Percentiles rank a stretch among this genome's conserved stretches.
These are phyloP conservation scores for Ascochyta fabae DNA, from an alignment of 2,329 filamentous ascomycete species.

Conservation along the genomic window DNA sequence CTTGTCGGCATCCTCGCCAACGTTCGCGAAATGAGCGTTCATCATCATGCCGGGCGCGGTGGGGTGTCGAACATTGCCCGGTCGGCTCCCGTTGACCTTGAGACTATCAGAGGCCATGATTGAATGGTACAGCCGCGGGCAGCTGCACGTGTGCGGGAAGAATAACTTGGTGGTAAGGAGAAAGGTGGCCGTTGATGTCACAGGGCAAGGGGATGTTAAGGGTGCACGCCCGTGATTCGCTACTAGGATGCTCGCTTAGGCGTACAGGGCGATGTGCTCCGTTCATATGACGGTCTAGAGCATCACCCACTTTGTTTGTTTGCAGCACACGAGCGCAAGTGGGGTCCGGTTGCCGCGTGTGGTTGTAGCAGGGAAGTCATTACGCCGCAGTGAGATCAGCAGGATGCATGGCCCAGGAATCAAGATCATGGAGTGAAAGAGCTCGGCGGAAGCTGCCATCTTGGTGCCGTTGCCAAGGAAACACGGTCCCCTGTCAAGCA, in stretches of 20 bases:
- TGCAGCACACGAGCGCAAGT: slow-evolving; percentile 7
- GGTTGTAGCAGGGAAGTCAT: slow-evolving; percentile 9
- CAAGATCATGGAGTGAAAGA: background rate
- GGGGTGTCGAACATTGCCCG: slow-evolving; percentile 48
- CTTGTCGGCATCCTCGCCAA: slow-evolving; percentile 67
- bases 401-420: slow-evolving; percentile 1
- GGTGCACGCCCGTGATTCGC: slow-evolving; percentile 36
- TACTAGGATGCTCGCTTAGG: slow-evolving; percentile 41
- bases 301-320: slow-evolving; percentile 26
- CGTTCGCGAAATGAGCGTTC: slow-evolving; percentile 82
- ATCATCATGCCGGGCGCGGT: slow-evolving; percentile 59
- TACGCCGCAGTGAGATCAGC: slow-evolving; percentile 1
- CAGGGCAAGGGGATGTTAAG: slow-evolving; percentile 36
- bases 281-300: slow-evolving; percentile 36
- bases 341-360: slow-evolving; percentile 12
- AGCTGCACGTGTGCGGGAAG: slow-evolving; percentile 40
- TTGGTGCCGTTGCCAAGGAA: slow-evolving; percentile 14
- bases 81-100: slow-evolving; percentile 46
- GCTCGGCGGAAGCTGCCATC: slow-evolving; percentile 4
- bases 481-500: slow-evolving; percentile 5
- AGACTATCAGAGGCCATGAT: slow-evolving; percentile 41
- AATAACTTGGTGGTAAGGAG: slow-evolving; percentile 42
- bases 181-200: slow-evolving; percentile 48
- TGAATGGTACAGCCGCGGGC: slow-evolving; percentile 26
- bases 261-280: slow-evolving; percentile 30